Base-by-base conservation (phyloP, 495 filamentous ascomycete genomes). In the Thozetella sp. region DNA sequence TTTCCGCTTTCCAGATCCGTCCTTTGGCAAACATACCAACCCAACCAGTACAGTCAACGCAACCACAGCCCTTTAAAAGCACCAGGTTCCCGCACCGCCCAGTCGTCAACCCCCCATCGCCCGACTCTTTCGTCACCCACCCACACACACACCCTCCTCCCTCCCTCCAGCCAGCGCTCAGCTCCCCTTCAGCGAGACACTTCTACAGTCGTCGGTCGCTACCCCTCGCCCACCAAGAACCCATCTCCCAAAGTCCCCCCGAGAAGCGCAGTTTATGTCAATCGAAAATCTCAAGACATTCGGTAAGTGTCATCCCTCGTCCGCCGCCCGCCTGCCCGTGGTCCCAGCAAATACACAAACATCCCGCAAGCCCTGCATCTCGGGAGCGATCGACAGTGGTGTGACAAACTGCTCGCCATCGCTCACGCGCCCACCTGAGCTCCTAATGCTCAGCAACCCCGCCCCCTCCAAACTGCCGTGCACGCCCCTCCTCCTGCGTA, bases 261-360 rank as follows among this genome's bases (percentile, higher is more conserved):
- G 64, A 60, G 75, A 83, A 81, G 75, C 77, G 75, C 80, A 92
- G 90, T 97, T 96, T 96, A 97, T 97, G 93, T 96, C 93, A 89
- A 97, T 97, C 92, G 91, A 97, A 95, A 97, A 98, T 87, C 92
- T 97, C 82, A 97, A 96, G 88, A 90, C 92, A 87, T 95, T 94
- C 90, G 95, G 93, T 97, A 77, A 80, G 93, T 85, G 51, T 56
- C 56, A 56, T 65, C 63, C 63, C 67, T 72, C 74, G 64, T 67
- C 68, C 60, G 63, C 65, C 61, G 59, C 68, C 53, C 25, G 30
- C 13, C 2, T 26, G 34, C 19, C 25, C 15, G 25, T n/a, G 25
- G n/a, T 27, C 37, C 13, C 51, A 24, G 22, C 48, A 13, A 27
- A n/a, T n/a, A n/a, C n/a, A n/a, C n/a, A n/a, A n/a, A n/a, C n/a